Conservation (phyloP, 1,284 basidiomycete genomes). For the Exobasidium cylindrosporum region DNA sequence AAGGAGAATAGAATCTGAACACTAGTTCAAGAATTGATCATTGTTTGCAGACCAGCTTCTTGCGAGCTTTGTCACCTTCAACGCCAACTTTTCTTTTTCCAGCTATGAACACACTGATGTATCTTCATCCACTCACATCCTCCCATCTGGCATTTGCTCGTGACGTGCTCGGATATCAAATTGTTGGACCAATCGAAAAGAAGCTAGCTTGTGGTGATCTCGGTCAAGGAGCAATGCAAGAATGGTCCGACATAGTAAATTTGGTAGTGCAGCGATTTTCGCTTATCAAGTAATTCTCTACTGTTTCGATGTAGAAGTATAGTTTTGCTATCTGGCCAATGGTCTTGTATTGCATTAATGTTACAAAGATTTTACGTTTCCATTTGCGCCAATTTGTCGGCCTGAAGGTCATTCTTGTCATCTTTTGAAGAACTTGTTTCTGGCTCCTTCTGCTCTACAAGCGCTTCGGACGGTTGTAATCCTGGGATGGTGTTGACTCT, state of each 20-base stretch:
- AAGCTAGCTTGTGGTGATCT: slow-evolving; percentile 86
- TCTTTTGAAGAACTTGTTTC: no score
- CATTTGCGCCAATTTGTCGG: no score
- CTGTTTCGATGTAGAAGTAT: no score
- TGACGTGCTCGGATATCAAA: slow-evolving; percentile 72
- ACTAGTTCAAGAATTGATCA: no score
- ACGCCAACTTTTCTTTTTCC: slow-evolving; percentile 87
- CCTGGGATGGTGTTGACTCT: neutral
- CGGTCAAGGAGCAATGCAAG: slow-evolving; percentile 59
- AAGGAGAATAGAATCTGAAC: neutral
- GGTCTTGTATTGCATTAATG: no score
- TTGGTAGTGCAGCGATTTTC: slow-evolving; percentile 17
- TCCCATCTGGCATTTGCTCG: slow-evolving; percentile 71
- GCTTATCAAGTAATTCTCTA: neutral
- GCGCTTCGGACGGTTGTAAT: neutral
- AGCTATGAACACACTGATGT: slow-evolving; percentile 99
- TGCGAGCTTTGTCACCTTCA: slow-evolving; percentile 76
- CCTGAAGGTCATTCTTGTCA: no score
- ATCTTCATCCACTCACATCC: slow-evolving; percentile 83
- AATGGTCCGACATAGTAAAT: slow-evolving; percentile 43
- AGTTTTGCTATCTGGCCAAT: no score
- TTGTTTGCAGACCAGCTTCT: slow-evolving; percentile 71
- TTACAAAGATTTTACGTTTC: no score
- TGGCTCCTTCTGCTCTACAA: no score
- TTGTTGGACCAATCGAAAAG: slow-evolving; percentile 83